A percentile compares a stretch with the other conserved stretches of the same genome.
phyloP scores from a whole-genome alignment of 108 stramenopile species.

The Fragilariopsis cylindrus region DNA sequence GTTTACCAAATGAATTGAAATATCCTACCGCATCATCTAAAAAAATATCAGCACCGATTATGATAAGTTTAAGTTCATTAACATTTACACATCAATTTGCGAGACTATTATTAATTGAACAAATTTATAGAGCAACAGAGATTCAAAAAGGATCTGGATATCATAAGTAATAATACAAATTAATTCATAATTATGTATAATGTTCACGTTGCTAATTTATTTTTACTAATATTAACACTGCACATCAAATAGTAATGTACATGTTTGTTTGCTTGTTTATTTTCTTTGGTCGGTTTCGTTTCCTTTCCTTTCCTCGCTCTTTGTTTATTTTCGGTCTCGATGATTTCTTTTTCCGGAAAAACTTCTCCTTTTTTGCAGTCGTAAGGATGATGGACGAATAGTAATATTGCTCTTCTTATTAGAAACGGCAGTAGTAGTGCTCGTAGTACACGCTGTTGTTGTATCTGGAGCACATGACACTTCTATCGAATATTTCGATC shows the following conservation, averaged over 20 bases:
- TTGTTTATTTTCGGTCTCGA: background rate
- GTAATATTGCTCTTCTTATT: background rate
- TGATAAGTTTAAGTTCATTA: slow-evolving; percentile 72
- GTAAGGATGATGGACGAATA: background rate
- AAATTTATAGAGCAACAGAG: slow-evolving; percentile 90
- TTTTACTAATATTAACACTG: background rate
- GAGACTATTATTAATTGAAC: slow-evolving; percentile 83
- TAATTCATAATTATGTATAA: background rate
- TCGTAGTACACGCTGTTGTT: background rate
- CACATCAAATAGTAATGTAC: background rate
- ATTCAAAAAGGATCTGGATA: slow-evolving; percentile 88
- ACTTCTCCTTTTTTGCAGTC: background rate
- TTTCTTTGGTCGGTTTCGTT: background rate
- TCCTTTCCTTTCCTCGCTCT: background rate
- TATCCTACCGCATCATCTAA: slow-evolving; percentile 12
- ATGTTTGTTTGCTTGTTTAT: background rate
- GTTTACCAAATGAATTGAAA: slow-evolving; percentile 77
- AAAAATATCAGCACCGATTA: slow-evolving; percentile 10
- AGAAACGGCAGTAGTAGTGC: background rate
- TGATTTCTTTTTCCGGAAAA: slow-evolving; percentile 6
- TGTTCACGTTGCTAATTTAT: background rate
- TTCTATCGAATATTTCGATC: slow-evolving; percentile 20
- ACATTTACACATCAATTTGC: slow-evolving; percentile 95
- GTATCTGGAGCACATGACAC: background rate
- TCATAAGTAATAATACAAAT: slow-evolving; percentile 61